Evolutionary conservation across 441 rosid genomes (phyloP).

Genomic region (Adansonia rubrostipa): DNA sequence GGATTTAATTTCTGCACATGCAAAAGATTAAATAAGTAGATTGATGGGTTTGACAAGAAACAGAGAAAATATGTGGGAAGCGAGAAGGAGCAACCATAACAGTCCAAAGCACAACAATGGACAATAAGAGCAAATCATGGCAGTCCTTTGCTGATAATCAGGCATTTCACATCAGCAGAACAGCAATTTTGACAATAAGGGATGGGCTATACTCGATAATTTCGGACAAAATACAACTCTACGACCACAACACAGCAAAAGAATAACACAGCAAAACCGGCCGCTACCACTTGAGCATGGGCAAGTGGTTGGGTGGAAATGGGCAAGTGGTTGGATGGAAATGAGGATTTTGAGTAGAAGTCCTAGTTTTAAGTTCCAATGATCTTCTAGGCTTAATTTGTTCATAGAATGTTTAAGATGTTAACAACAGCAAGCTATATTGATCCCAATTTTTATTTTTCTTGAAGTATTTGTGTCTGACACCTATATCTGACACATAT

Average conservation of each 20-base stretch:
- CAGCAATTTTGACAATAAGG: neutral
- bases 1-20: neutral
- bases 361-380: neutral
- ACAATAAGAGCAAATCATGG: conserved; percentile 6
- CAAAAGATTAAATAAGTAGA: neutral
- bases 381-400: neutral
- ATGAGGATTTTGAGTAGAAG: neutral
- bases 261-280: neutral
- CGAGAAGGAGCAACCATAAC: neutral
- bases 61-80: neutral
- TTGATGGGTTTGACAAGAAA: neutral
- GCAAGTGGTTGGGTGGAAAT: neutral
- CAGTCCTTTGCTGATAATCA: neutral
- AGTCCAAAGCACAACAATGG: neutral
- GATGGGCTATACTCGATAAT: too few species aligned
- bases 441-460: too few species aligned
- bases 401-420: neutral
- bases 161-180: conserved; percentile 10
- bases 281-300: neutral
- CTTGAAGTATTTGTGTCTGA: too few species aligned
- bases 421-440: neutral
- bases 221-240: too few species aligned
- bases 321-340: neutral
- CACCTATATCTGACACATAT: too few species aligned
- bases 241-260: too few species aligned